phyloP scores from a whole-genome alignment of 805 yeast genomes.

The Starmerella sp. region DNA sequence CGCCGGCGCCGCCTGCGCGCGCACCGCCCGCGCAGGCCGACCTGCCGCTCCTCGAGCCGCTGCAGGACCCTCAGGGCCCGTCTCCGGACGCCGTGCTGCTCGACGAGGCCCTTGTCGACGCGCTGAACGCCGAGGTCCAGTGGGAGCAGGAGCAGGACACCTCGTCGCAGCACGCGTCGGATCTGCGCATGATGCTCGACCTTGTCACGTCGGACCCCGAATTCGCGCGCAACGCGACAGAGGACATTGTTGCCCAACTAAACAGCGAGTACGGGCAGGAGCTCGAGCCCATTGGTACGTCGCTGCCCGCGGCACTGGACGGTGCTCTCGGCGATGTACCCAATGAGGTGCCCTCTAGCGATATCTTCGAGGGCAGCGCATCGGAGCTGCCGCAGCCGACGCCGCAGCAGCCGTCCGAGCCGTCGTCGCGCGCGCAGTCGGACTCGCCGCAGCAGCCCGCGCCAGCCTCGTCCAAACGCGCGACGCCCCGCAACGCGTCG shows the following conservation, averaged over 20 bases:
- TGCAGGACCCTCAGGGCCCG: not conserved
- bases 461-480: no score
- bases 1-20: no score
- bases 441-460: no score
- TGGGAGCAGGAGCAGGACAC: constrained; percentile 2
- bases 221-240: not conserved
- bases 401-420: not conserved
- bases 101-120: constrained; percentile 1
- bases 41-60: not conserved
- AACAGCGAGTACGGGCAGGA: not conserved
- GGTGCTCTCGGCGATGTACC: not conserved
- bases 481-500: no score
- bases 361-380: not conserved
- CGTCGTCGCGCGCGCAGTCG: not conserved
- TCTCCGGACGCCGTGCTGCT: constrained; percentile 2
- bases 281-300: not conserved
- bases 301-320: not conserved
- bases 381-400: not conserved
- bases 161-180: not conserved
- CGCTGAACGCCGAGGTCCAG: constrained; percentile 2
- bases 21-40: not conserved
- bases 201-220: not conserved
- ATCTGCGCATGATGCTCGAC: constrained; percentile 1
- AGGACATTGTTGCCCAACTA: not conserved
- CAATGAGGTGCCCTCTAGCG: constrained; percentile 1